Percentiles rank a stretch among this genome's conserved stretches.
Evolutionary conservation across 768 basidiomycete species (phyloP).

Genomic region (Trametes gibbosa): DNA sequence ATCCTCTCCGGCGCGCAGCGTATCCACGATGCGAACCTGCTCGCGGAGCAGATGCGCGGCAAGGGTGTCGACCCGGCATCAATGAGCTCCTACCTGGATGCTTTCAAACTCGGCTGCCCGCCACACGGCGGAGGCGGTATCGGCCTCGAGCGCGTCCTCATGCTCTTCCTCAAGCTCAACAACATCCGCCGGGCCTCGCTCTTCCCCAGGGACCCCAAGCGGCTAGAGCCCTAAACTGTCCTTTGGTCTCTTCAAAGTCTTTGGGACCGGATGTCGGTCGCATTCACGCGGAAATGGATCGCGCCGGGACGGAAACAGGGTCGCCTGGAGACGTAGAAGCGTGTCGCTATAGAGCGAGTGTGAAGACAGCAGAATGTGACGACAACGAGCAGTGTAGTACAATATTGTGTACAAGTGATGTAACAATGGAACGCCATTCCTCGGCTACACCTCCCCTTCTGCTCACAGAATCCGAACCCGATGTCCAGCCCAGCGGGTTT

Average conservation of each 20-base stretch:
- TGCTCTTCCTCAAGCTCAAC: constrained; percentile 96
- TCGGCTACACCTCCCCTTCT: not conserved
- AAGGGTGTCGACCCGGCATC: constrained; percentile 88
- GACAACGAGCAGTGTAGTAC: constrained; percentile 8
- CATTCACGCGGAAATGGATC: not conserved
- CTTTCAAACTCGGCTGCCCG: constrained; percentile 90
- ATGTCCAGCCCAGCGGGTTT: not conserved
- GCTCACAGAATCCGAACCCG: not conserved
- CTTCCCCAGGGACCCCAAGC: constrained; percentile 97
- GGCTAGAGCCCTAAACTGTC: constrained; percentile 81
- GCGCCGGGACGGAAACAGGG: not conserved
- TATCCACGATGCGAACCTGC: constrained; percentile 84
- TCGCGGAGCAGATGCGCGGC: constrained; percentile 79
- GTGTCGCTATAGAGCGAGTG: not conserved
- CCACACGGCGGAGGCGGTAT: constrained; percentile 98
- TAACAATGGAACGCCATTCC: constrained; percentile 9
- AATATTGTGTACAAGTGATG: constrained; percentile 7
- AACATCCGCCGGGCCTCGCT: constrained; percentile 91
- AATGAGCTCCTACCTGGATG: constrained; percentile 92
- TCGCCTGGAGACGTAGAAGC: not conserved
- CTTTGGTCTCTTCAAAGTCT: not conserved
- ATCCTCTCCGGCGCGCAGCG: constrained; percentile 98
- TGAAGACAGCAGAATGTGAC: constrained; percentile 5
- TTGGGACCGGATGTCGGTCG: not conserved
- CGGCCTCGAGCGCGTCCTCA: constrained; percentile 91